These are phyloP conservation scores for Jamesozyma jinghongensis DNA, from an alignment of 805 yeast genomes.

Conservation along the genomic window DNA sequence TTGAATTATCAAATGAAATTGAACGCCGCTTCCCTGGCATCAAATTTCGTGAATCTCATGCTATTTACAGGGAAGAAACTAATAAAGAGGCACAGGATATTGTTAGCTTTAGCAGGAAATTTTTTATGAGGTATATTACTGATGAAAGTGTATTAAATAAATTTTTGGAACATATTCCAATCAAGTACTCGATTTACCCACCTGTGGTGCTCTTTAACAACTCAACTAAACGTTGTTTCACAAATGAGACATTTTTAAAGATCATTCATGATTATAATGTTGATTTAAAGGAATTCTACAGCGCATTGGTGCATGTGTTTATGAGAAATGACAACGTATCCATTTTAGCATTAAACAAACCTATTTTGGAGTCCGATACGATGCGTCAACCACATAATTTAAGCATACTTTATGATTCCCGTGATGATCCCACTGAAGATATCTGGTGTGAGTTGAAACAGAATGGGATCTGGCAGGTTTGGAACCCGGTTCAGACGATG, in stretches of 20 bases:
- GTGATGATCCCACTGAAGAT: constrained; percentile 2
- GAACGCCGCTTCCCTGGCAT: constrained; percentile 2
- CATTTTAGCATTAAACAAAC: constrained; percentile 64
- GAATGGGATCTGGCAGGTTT: constrained; percentile 65
- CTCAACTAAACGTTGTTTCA: constrained; percentile 36
- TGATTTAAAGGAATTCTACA: constrained; percentile 9
- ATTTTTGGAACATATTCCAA: constrained; percentile 15
- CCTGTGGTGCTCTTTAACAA: constrained; percentile 57
- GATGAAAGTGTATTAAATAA: constrained; percentile 3
- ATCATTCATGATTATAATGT: constrained; percentile 2
- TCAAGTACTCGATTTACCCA: constrained; percentile 53
- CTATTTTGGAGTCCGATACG: constrained; percentile 46
- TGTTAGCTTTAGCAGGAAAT: background rate
- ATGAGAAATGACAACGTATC: constrained; percentile 26
- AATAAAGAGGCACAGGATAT: background rate
- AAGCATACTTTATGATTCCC: constrained; percentile 36
- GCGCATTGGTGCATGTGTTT: constrained; percentile 14
- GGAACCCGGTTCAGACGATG: constrained; percentile 86
- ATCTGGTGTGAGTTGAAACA: constrained; percentile 68
- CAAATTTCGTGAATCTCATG: constrained; percentile 6
- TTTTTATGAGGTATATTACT: constrained; percentile 5
- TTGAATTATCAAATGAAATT: constrained; percentile 1
- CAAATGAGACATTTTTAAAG: constrained; percentile 30
- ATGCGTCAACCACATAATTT: constrained; percentile 61
- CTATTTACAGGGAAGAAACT: constrained; percentile 1